phyloP scores from a whole-genome alignment of 2,329 filamentous ascomycete species.

The Aspergillus versicolor region DNA sequence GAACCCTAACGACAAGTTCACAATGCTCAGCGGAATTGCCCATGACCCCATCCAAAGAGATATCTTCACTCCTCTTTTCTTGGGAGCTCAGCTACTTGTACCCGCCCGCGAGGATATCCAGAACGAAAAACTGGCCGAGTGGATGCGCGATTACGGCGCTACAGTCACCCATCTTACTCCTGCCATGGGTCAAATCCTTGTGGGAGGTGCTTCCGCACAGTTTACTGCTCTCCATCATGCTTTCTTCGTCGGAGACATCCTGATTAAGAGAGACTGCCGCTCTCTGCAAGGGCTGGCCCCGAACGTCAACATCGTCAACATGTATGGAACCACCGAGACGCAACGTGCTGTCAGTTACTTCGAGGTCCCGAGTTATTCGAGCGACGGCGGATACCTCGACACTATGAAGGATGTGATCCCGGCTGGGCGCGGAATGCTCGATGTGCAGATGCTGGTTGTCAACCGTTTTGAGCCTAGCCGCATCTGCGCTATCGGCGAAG shows the following conservation, averaged over 20 bases:
- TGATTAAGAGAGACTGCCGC: constrained; percentile 80
- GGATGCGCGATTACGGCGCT: constrained; percentile 73
- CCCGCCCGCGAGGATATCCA: constrained; percentile 81
- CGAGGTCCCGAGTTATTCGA: constrained; percentile 66
- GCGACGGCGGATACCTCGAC: constrained; percentile 64
- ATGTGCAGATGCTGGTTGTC: constrained; percentile 86
- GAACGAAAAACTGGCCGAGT: constrained; percentile 82
- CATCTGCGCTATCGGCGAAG: constrained; percentile 76
- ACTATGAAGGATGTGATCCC: constrained; percentile 74
- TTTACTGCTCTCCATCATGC: constrained; percentile 76
- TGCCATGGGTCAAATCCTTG: constrained; percentile 92
- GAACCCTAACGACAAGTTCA: constrained; percentile 71
- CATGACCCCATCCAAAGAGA: constrained; percentile 61
- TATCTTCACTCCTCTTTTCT: constrained; percentile 86
- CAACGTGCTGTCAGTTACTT: constrained; percentile 80
- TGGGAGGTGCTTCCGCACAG: constrained; percentile 75
- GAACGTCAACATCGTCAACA: constrained; percentile 75
- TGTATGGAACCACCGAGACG: constrained; percentile 88
- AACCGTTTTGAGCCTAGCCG: constrained; percentile 65
- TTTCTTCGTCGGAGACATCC: constrained; percentile 89
- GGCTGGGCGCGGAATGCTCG: constrained; percentile 79
- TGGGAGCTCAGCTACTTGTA: constrained; percentile 76
- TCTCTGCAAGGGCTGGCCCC: constrained; percentile 72
- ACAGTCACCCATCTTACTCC: constrained; percentile 89
- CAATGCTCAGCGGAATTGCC: constrained; percentile 81